Evolutionary conservation across 192 early-diverging fungal genomes (phyloP).

Genomic region (Backusella liffmaniae): DNA sequence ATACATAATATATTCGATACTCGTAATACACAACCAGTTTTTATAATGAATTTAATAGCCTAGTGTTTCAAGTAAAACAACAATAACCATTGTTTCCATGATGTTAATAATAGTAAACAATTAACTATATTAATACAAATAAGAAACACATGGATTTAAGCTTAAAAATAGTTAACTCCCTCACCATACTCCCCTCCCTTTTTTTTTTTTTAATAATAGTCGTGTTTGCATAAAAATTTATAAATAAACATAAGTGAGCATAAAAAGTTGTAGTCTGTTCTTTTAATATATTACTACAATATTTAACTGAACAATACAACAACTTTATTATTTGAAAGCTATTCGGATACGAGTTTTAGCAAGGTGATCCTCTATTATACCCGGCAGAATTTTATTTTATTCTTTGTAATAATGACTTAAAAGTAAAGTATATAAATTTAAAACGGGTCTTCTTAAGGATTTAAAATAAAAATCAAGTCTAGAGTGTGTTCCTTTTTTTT

Average conservation of each 20-base stretch:
- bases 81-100: not conserved
- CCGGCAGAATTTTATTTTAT: not conserved
- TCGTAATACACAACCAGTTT: not conserved
- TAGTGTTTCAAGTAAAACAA: not conserved
- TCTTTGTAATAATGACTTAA: not conserved
- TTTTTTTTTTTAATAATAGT: not conserved
- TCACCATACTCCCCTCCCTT: not conserved
- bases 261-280: not conserved
- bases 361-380: not conserved
- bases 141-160: not conserved
- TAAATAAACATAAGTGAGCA: not conserved
- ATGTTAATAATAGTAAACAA: not conserved
- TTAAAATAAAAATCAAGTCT: slow-evolving; percentile 7
- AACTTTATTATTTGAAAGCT: not conserved
- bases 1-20: no score
- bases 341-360: not conserved
- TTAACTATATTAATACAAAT: not conserved
- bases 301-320: no score
- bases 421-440: not conserved
- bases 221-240: not conserved
- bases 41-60: not conserved
- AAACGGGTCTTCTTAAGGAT: not conserved
- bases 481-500: not conserved
- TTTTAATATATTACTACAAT: not conserved
- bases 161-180: not conserved